Evolutionary conservation across 2,329 filamentous ascomycete species (phyloP).

Genomic region (Colletotrichum zoysiae): DNA sequence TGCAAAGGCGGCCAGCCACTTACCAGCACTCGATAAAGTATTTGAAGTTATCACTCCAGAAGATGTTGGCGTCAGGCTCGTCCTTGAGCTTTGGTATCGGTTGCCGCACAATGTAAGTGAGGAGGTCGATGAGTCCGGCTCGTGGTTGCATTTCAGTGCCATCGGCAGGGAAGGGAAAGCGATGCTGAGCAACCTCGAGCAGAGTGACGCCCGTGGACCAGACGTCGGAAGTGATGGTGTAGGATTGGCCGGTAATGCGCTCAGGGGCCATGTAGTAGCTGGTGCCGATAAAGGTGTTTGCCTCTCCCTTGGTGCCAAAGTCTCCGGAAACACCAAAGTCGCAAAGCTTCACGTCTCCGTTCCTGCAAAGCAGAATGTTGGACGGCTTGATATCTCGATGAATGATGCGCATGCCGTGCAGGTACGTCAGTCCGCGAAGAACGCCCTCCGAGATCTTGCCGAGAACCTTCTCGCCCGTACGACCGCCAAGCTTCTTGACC

Average conservation of each 20-base stretch:
- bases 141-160: constrained; percentile 95
- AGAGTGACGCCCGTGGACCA: constrained; percentile 98
- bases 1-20: constrained; percentile 58
- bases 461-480: constrained; percentile 96
- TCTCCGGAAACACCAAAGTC: constrained; percentile 98
- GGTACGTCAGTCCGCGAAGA: constrained; percentile 91
- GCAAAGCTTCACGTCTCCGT: constrained; percentile 95
- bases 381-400: constrained; percentile 99
- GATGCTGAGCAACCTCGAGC: constrained; percentile 98
- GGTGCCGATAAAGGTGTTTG: constrained; percentile 98
- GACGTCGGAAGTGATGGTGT: constrained; percentile 98
- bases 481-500: constrained; percentile 93
- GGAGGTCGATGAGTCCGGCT: constrained; percentile 91
- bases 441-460: constrained; percentile 98
- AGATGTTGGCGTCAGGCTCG: constrained; percentile 88
- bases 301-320: constrained; percentile 98
- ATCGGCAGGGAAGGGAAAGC: constrained; percentile 97
- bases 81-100: constrained; percentile 96
- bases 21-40: constrained; percentile 99
- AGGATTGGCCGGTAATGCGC: constrained; percentile 95
- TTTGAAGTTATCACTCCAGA: constrained; percentile 98
- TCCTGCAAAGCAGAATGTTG: constrained; percentile 93
- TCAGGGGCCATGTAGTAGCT: constrained; percentile 99
- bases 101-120: constrained; percentile 98
- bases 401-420: constrained; percentile 96